These are phyloP conservation scores for Parathielavia appendiculata DNA, from an alignment of 495 filamentous ascomycete genomes.

Conservation along the genomic window DNA sequence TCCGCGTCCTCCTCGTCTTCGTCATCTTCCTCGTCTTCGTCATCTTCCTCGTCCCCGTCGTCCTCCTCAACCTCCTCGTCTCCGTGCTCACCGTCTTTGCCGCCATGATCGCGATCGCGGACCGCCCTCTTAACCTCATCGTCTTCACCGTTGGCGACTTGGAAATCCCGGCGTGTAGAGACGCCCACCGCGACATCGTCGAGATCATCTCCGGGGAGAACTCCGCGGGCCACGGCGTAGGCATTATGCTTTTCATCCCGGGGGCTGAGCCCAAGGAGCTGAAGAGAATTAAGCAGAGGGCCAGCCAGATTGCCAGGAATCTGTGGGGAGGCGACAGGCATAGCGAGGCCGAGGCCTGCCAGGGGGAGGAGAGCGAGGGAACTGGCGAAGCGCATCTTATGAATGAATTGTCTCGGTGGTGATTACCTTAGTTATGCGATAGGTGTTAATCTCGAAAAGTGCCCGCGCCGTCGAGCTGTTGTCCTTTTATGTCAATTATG, in stretches of 20 bases:
- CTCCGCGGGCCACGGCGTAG: too few relatives aligned
- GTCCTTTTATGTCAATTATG: slow-evolving; percentile 8
- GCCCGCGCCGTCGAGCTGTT: background rate
- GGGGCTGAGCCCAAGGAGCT: too few relatives aligned
- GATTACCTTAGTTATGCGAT: background rate
- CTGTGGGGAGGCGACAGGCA: background rate
- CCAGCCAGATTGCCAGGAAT: background rate
- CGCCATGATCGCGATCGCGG: background rate
- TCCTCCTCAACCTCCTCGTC: too few relatives aligned
- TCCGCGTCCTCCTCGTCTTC: too few relatives aligned
- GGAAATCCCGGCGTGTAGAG: too few relatives aligned
- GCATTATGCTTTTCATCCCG: too few relatives aligned
- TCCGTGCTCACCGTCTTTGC: background rate
- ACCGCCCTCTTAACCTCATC: background rate
- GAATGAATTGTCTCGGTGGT: background rate
- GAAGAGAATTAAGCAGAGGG: too few relatives aligned
- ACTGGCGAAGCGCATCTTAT: slow-evolving; percentile 18
- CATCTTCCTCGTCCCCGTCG: too few relatives aligned
- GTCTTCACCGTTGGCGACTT: too few relatives aligned
- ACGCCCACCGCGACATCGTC: too few relatives aligned
- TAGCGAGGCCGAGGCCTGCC: slow-evolving; percentile 10
- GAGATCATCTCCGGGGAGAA: too few relatives aligned
- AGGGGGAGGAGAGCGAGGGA: slow-evolving; percentile 16
- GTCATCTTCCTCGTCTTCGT: too few relatives aligned
- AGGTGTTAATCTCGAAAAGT: background rate